Evolutionary conservation across 2,329 filamentous ascomycete species (phyloP).

Genomic region (Sporothrix luriei): DNA sequence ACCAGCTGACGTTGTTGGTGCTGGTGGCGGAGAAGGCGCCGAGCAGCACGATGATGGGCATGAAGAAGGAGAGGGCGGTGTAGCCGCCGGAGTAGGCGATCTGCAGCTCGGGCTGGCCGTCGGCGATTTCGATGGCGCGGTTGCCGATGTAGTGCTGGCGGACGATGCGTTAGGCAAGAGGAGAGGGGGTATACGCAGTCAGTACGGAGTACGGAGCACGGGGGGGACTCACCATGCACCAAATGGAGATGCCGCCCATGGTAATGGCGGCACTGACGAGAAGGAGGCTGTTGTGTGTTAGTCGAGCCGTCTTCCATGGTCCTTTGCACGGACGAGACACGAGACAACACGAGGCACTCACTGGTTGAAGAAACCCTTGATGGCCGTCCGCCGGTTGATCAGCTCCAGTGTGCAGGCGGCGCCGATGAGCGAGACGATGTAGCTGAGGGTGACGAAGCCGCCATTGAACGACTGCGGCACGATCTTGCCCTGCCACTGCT

Average conservation of each 20-base stretch:
- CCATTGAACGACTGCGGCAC: slow-evolving; percentile 55
- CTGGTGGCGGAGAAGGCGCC: slow-evolving; percentile 73
- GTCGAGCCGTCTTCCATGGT: neutral
- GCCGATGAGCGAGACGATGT: slow-evolving; percentile 75
- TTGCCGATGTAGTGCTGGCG: slow-evolving; percentile 80
- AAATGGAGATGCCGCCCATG: slow-evolving; percentile 75
- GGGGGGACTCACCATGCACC: slow-evolving; percentile 61
- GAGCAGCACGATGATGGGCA: slow-evolving; percentile 75
- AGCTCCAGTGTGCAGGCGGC: slow-evolving; percentile 79
- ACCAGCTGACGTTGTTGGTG: slow-evolving; percentile 58
- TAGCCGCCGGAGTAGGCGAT: slow-evolving; percentile 72
- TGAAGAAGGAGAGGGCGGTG: slow-evolving; percentile 76
- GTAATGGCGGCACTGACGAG: slow-evolving; percentile 65
- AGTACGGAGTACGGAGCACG: neutral
- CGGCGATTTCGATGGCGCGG: slow-evolving; percentile 70
- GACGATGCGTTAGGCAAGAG: slow-evolving; percentile 31
- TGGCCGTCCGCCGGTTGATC: slow-evolving; percentile 73
- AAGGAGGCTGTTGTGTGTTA: slow-evolving; percentile 53
- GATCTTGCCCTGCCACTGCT: slow-evolving; percentile 31
- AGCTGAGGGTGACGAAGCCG: slow-evolving; percentile 71
- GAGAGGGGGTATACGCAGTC: too few species aligned
- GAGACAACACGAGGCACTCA: too few species aligned
- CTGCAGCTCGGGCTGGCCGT: slow-evolving; percentile 65
- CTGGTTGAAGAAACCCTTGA: slow-evolving; percentile 70
- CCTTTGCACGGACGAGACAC: too few species aligned